Evolutionary conservation across 1,284 basidiomycete genomes (phyloP).

Genomic region (Apiotrichum montevideense): DNA sequence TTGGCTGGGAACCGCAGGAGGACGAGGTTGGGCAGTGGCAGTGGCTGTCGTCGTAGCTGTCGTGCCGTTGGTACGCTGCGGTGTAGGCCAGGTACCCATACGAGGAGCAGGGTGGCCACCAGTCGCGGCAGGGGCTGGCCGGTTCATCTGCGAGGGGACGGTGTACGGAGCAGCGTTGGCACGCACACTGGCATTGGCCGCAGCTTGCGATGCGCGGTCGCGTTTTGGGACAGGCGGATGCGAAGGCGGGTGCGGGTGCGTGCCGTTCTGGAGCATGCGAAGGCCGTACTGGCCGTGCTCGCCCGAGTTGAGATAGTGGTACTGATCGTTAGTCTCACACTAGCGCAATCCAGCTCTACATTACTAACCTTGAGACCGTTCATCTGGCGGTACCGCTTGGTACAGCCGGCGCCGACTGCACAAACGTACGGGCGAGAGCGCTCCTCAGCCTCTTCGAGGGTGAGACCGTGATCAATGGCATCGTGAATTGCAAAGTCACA

Average conservation of each 20-base stretch:
- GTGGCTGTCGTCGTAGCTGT: conserved; percentile 23
- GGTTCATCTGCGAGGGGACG: conserved; percentile 18
- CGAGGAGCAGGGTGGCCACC: not conserved
- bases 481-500: conserved; percentile 84
- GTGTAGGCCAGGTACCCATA: conserved; percentile 26
- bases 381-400: conserved; percentile 96
- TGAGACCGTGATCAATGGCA: conserved; percentile 60
- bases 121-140: not conserved
- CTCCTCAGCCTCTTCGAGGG: conserved; percentile 74
- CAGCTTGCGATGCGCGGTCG: conserved; percentile 10
- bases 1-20: too few relatives aligned
- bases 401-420: conserved; percentile 76
- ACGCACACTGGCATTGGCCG: conserved; percentile 10
- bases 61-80: conserved; percentile 1
- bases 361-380: conserved; percentile 60
- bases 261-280: conserved; percentile 72
- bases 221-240: conserved; percentile 23
- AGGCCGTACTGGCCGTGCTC: conserved; percentile 87
- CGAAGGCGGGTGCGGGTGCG: conserved; percentile 53
- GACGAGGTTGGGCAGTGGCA: conserved; percentile 92
- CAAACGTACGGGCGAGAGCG: conserved; percentile 78
- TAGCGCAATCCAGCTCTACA: too few relatives aligned
- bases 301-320: conserved; percentile 95
- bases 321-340: conserved; percentile 45
- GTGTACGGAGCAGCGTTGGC: conserved; percentile 22